Evolutionary conservation across 495 filamentous ascomycete genomes (phyloP), one percentile per base, ranked within the genome.

Genomic region (Jackrogersella multiformis): DNA sequence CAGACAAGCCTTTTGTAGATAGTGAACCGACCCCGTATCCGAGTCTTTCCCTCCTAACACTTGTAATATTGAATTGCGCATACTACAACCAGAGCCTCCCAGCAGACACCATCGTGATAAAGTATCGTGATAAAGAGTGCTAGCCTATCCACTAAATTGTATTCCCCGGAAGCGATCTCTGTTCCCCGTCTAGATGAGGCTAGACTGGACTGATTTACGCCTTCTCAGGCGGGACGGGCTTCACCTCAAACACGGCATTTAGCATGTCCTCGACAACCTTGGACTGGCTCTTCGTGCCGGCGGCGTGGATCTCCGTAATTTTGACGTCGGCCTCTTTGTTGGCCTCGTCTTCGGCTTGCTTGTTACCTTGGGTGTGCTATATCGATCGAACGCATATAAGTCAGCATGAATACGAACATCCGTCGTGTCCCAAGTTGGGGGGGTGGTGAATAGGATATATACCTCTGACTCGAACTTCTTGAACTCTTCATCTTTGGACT

Each of bases 381-480:
- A n/a, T n/a, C 61, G 16, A 18, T 13, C 10, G 4, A 53, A 21
- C 3, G 4, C n/a, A 24, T 53, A 35, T 16, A 6, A 4, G 18
- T 36, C 24, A 35, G 49, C 18, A 35, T 23, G 32, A 23, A 21
- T 36, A n/a, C 5, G 2, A 18, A 38, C 4, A 20, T 2, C n/a
- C 16, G 16, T 53, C 8, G 16, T 21, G 7, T 13, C 28, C 13
- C 18, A 16, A 20, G 18, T 13, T 16, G 24, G 32, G 51, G 7
- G 28, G 20, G 9, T 36, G 16, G 28, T n/a, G 6, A 4, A 30
- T 30, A 30, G 15, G 1, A 26, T 18, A 26, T 78, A 73, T 77
- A 97, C 95, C 88, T 97, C 90, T 46, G 89, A 83, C 82, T 98
- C 93, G 74, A 95, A 97, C 77, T 90, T 90, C 84, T 95, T 93